A percentile compares a stretch with the other conserved stretches of the same genome.
Evolutionary conservation across 495 filamentous ascomycete genomes (phyloP).

Genomic region (Aspergillus nanangensis): DNA sequence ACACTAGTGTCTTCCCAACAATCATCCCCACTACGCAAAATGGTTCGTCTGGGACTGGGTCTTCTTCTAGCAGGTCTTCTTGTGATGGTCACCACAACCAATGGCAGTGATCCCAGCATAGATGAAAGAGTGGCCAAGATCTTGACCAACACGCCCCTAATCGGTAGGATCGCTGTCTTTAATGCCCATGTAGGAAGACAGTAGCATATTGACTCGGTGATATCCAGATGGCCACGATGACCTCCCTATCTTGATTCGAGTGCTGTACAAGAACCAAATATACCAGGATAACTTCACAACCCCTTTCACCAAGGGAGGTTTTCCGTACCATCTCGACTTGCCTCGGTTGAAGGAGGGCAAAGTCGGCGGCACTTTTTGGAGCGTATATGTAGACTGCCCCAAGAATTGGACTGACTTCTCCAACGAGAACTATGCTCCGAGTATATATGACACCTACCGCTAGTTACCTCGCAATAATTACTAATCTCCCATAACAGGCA

Average conservation of each 20-base stretch:
- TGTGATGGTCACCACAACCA: neutral
- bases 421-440: constrained; percentile 60
- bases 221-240: constrained; percentile 89
- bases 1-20: no score
- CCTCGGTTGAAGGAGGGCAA: constrained; percentile 51
- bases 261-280: constrained; percentile 70
- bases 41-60: neutral
- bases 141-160: constrained; percentile 68
- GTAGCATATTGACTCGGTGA: constrained; percentile 4
- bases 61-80: neutral
- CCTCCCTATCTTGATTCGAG: constrained; percentile 68
- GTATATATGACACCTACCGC: constrained; percentile 21
- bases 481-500: constrained; percentile 35
- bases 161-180: constrained; percentile 49
- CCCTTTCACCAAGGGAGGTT: constrained; percentile 60
- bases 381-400: constrained; percentile 77
- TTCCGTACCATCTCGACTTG: constrained; percentile 74
- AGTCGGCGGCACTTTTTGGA: constrained; percentile 80
- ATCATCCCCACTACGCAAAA: neutral
- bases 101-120: constrained; percentile 30
- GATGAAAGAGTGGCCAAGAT: constrained; percentile 67
- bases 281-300: constrained; percentile 67
- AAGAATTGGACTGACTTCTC: constrained; percentile 66
- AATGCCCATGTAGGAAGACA: neutral
- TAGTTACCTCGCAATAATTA: neutral